Base-by-base conservation (phyloP, 2,329 filamentous ascomycete species). In the Claviceps africana region DNA sequence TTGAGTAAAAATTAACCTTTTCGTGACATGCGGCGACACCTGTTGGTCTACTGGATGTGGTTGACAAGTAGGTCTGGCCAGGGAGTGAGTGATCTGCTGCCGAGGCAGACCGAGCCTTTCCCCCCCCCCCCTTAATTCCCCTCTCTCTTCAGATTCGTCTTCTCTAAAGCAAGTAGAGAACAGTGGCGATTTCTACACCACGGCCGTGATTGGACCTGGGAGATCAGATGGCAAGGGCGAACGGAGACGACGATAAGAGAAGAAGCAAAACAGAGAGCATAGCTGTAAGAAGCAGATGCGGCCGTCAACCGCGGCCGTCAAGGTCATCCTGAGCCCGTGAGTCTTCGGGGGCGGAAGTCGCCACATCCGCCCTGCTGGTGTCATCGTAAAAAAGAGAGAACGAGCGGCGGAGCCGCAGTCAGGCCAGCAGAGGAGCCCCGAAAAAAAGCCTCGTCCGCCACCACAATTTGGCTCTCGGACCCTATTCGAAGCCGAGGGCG, bases 361-460 rank as follows among this genome's bases (percentile, higher is more conserved):
- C 31, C 44, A 48, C 49, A 21, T 25, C 30, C 31, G 44, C 42
- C 33, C 19, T 39, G 45, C 46, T 21, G 45, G 39, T 25, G 21
- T 33, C 21, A 21, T 50, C 40, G 43, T 42, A 47, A 47, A 44
- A n/a, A 17, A n/a, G 25, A 40, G 47, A 51, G 50, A 39, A 44
- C 51, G 51, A 52, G 35, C 51, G 30, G 40, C 31, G 48, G 45
- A 47, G 52, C 28, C 47, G 48, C 30, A n/a, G 13, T 35, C 39
- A 10, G 45, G 28, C 48, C 48, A 43, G 37, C 19, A 50, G 48
- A 30, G 17, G 28, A 33, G 28, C 30, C 35, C 40, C 8, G n/a
- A 37, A 37, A 39, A 50, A 51, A 48, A 47, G 48, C 39, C 52
- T 44, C 47, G 49, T 60, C 60, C 62, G 61, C 60, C 62, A 62